phyloP scores from a whole-genome alignment of 2,329 filamentous ascomycete genomes.

The Grosmannia penicillata region DNA sequence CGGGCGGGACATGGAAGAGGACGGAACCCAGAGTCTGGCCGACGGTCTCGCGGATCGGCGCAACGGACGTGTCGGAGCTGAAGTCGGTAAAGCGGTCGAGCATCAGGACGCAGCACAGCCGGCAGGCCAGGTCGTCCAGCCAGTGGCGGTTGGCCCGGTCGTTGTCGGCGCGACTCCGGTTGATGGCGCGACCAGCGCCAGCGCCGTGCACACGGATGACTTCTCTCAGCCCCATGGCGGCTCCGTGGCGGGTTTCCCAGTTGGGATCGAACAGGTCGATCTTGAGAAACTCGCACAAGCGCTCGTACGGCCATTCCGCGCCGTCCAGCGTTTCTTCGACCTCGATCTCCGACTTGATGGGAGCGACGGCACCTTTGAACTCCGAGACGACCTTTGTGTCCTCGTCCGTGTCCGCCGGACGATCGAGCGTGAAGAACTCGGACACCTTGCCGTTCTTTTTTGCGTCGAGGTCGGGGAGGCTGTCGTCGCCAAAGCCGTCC shows the following conservation, averaged over 20 bases:
- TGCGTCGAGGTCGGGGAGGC: conserved; percentile 31
- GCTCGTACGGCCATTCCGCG: conserved; percentile 84
- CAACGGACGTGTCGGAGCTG: conserved; percentile 91
- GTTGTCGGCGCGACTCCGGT: conserved; percentile 60
- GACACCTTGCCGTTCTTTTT: conserved; percentile 50
- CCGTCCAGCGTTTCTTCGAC: conserved; percentile 63
- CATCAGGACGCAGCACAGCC: conserved; percentile 91
- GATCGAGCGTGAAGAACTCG: conserved; percentile 86
- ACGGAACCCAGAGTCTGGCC: conserved; percentile 87
- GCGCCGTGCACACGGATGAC: conserved; percentile 81
- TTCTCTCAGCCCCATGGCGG: conserved; percentile 87
- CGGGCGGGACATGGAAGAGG: conserved; percentile 64
- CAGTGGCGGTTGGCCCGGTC: conserved; percentile 66
- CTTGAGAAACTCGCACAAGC: conserved; percentile 84
- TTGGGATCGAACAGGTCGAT: conserved; percentile 84
- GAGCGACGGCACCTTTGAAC: conserved; percentile 71
- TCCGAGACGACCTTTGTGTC: conserved; percentile 87
- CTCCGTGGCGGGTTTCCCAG: conserved; percentile 94
- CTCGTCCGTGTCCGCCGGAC: conserved; percentile 65
- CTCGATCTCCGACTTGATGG: conserved; percentile 77
- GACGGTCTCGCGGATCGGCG: conserved; percentile 87
- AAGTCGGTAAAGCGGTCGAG: conserved; percentile 96
- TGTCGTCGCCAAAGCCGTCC: conserved; percentile 47
- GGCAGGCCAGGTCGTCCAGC: conserved; percentile 90
- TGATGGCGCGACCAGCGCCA: conserved; percentile 66